Evolutionary conservation across 1,284 basidiomycete species (phyloP).

Genomic region (Malassezia caprae): DNA sequence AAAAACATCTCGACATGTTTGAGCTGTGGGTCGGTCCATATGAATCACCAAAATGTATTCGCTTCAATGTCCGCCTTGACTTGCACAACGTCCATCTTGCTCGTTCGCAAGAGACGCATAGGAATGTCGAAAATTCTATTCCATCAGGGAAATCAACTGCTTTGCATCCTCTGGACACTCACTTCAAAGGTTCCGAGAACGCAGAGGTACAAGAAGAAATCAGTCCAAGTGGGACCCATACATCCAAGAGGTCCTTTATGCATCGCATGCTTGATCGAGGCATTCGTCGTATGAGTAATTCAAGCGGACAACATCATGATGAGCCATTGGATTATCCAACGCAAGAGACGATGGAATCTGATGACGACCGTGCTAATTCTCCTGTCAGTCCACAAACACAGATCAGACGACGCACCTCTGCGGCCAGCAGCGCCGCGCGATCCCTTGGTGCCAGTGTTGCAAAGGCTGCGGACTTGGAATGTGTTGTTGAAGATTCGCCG

Average conservation of each 20-base stretch:
- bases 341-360: slow-evolving; percentile 8
- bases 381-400: background rate
- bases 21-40: slow-evolving; percentile 1
- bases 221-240: slow-evolving; percentile 15
- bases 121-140: background rate
- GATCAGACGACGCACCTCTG: slow-evolving; percentile 10
- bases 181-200: background rate
- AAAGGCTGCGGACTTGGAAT: slow-evolving; percentile 13
- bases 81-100: slow-evolving; percentile 32
- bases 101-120: background rate
- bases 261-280: slow-evolving; percentile 8
- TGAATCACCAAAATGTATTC: slow-evolving; percentile 6
- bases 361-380: slow-evolving; percentile 13
- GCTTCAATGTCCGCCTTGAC: slow-evolving; percentile 34
- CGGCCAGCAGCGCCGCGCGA: background rate
- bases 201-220: background rate
- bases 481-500: background rate
- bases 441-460: slow-evolving; percentile 13
- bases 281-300: background rate
- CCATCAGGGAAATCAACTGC: background rate
- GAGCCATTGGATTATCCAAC: background rate
- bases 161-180: background rate
- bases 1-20: background rate
- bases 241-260: slow-evolving; percentile 6
- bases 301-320: background rate